Evolutionary conservation across 176 grass and related monocot genomes (phyloP).

Genomic region (Melocanna baccifera): DNA sequence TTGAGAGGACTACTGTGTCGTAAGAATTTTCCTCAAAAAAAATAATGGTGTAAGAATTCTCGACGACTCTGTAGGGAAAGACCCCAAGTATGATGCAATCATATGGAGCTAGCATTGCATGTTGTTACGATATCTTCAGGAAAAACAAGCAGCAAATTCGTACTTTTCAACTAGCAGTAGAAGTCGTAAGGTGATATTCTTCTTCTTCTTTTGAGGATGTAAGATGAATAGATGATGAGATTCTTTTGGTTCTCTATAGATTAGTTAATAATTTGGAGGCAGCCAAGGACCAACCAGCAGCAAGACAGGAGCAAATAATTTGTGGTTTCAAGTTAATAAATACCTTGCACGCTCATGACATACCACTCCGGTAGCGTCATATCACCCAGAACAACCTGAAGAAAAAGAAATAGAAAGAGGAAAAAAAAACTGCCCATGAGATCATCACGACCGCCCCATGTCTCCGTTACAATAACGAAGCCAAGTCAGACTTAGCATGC

Average conservation of each 20-base stretch:
- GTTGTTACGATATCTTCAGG: neutral
- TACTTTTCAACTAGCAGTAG: neutral
- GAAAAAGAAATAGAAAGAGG: neutral
- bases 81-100: neutral
- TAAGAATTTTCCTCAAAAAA: too few relatives aligned
- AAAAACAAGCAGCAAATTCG: conserved; percentile 8
- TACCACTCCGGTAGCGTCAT: neutral
- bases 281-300: conserved; percentile 20
- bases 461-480: neutral
- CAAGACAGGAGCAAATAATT: neutral
- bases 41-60: neutral
- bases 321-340: neutral
- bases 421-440: neutral
- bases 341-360: neutral
- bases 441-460: neutral
- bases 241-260: neutral
- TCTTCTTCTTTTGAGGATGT: neutral
- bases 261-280: conserved; percentile 2
- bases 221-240: neutral
- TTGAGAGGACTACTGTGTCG: neutral
- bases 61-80: neutral
- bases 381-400: neutral
- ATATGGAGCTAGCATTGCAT: neutral
- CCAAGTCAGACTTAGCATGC: conserved; percentile 26
- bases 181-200: neutral